These are phyloP conservation scores for Rhodosporidiobolus odoratus DNA, from an alignment of 768 basidiomycete species.

Conservation along the genomic window DNA sequence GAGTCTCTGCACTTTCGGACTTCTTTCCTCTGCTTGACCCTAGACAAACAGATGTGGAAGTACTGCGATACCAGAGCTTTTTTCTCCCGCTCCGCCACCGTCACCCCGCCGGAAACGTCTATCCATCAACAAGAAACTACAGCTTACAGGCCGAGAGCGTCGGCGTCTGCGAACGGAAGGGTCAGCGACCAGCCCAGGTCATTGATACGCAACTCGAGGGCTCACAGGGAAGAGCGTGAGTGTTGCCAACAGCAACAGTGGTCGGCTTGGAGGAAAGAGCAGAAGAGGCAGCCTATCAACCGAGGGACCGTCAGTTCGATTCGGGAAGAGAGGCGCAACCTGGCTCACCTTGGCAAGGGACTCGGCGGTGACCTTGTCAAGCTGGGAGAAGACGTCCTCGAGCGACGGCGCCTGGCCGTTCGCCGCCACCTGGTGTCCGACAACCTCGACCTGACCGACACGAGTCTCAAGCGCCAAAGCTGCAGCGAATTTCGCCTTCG, in stretches of 20 bases:
- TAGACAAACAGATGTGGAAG: not conserved
- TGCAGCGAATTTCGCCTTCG: conserved; percentile 80
- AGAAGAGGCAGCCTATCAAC: conserved; percentile 58
- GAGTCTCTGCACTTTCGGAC: no score
- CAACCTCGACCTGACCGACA: conserved; percentile 58
- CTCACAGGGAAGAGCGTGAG: conserved; percentile 59
- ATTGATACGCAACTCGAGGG: rapidly evolving
- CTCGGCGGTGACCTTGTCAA: conserved; percentile 65
- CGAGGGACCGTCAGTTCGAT: not conserved
- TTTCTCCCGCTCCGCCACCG: not conserved
- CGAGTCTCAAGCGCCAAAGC: conserved; percentile 66
- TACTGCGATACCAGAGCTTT: not conserved
- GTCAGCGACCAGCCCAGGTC: not conserved
- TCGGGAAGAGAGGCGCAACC: not conserved
- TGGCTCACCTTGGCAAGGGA: conserved; percentile 64
- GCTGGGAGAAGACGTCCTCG: conserved; percentile 59
- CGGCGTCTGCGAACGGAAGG: conserved; percentile 26
- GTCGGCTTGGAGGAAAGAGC: conserved; percentile 75
- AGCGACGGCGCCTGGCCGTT: conserved; percentile 51
- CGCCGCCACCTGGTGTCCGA: conserved; percentile 60
- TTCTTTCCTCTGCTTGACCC: no score
- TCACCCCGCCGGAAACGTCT: not conserved
- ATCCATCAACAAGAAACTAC: not conserved
- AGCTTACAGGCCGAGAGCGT: conserved; percentile 39
- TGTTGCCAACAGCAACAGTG: conserved; percentile 77